Base-by-base conservation (phyloP, 371 early-diverging fungal genomes). In the Rozella allomycis region DNA sequence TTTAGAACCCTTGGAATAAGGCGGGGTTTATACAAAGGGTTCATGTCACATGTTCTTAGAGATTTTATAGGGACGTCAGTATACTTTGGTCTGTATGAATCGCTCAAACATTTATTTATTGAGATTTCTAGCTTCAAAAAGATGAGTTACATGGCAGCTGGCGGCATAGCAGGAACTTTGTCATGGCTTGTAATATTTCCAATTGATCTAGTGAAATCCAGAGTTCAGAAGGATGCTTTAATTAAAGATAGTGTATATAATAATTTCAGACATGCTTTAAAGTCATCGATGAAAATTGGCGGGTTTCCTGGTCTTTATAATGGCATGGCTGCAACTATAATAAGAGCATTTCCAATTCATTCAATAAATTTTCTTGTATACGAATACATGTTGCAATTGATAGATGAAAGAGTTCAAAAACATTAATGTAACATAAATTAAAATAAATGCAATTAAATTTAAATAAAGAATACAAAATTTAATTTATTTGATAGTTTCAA, bases 131-230 rank as follows among this genome's bases (percentile, higher is more conserved):
- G 37, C 3, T n/a, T 8, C 19, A 6, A 11, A 3, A 17, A 20
- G 19, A 13, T 17, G 7, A 23, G 12, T 8, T 17, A 26, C 10
- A 11, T 29, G 10, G 17, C 31, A 12, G 20, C 32, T 4, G 38
- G 38, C 4, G 38, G 22, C 8, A 4, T 30, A 1, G 72, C 75
- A 43, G 81, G 81, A 17, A 63, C 72, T 2, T 43, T 74, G 23
- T 70, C 72, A 6, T 78, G 81, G 79, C 46, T 74, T 19, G 41
- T 74, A 14, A 71, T 75, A 5, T 80, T 80, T 32, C 81, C 81
- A 0, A 52, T 74, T 3, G 81, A 80, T 45, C 42, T 73, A 26
- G 53, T 77, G 22, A 78, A 78, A 42, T 67, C 74, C 3, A 60
- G 61, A 11, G 41, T 74, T 30, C 80, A 78, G 45, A 72, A 70